These are phyloP conservation scores for Lasiodiplodia hormozganensis DNA, from an alignment of 2,329 filamentous ascomycete genomes.

Conservation along the genomic window DNA sequence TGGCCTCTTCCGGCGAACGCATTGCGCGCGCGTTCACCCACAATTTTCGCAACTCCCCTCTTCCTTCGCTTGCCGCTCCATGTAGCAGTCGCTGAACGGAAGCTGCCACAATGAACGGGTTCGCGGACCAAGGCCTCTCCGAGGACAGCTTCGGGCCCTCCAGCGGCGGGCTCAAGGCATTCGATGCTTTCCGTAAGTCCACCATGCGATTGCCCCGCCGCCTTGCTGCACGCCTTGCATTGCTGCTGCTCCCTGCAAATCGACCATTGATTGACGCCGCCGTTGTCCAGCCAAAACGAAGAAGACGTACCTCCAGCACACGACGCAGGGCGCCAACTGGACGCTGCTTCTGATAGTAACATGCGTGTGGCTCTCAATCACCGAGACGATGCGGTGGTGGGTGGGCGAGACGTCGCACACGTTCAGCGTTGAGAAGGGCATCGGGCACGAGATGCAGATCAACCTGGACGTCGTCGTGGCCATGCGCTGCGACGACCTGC, in stretches of 20 bases:
- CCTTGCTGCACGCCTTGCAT: conserved; percentile 4
- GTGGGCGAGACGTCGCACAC: conserved; percentile 82
- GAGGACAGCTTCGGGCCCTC: conserved; percentile 78
- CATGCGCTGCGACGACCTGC: conserved; percentile 88
- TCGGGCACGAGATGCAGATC: conserved; percentile 87
- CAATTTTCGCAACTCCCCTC: not conserved
- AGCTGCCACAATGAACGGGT: conserved; percentile 73
- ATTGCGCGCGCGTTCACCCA: conserved; percentile 8
- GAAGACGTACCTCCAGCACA: conserved; percentile 85
- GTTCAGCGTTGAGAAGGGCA: conserved; percentile 91
- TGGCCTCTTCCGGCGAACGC: conserved; percentile 25
- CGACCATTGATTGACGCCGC: conserved; percentile 3
- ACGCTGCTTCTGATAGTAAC: conserved; percentile 81
- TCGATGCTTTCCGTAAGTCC: conserved; percentile 92
- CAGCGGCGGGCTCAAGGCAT: conserved; percentile 71
- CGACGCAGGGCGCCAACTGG: conserved; percentile 89
- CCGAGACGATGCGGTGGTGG: conserved; percentile 85
- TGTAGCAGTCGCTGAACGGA: conserved; percentile 17
- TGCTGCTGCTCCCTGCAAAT: not conserved
- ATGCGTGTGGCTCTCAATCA: conserved; percentile 76
- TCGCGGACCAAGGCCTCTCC: conserved; percentile 70
- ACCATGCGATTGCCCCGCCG: not conserved
- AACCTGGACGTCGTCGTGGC: conserved; percentile 92
- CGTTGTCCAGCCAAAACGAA: conserved; percentile 84
- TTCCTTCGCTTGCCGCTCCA: conserved; percentile 10